These are phyloP conservation scores for Megacollybia platyphylla DNA, from an alignment of 1,284 basidiomycete genomes.

Conservation along the genomic window DNA sequence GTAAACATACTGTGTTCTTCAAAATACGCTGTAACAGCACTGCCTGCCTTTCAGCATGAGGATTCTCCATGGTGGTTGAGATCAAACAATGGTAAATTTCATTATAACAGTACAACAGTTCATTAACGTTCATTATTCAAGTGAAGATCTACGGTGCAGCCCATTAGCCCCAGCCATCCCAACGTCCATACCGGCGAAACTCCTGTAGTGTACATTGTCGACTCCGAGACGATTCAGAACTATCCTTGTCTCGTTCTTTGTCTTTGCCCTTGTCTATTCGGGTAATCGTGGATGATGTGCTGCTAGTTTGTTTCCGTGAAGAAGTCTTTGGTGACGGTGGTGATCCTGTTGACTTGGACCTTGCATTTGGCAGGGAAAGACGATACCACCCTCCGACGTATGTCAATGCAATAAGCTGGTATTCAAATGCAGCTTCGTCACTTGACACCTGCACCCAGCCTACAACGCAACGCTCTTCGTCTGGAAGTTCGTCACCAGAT, in stretches of 20 bases:
- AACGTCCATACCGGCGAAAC: constrained; percentile 67
- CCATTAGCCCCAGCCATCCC: constrained; percentile 71
- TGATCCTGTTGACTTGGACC: constrained; percentile 14
- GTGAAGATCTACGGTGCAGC: background rate
- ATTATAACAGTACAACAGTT: background rate
- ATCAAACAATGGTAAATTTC: background rate
- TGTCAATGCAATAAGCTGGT: constrained; percentile 76
- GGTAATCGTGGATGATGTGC: constrained; percentile 34
- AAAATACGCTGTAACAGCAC: constrained; percentile 82
- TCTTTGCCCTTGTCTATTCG: constrained; percentile 39
- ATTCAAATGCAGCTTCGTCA: constrained; percentile 21
- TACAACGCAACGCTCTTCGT: constrained; percentile 77
- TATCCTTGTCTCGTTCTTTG: constrained; percentile 39
- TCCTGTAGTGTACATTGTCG: constrained; percentile 60
- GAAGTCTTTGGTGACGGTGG: constrained; percentile 19
- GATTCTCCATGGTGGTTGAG: constrained; percentile 62
- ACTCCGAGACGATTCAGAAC: constrained; percentile 45
- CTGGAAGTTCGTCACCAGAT: constrained; percentile 49
- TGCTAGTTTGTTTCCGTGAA: constrained; percentile 36
- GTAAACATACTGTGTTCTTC: constrained; percentile 65
- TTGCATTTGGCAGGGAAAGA: constrained; percentile 51
- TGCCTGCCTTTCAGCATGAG: constrained; percentile 84
- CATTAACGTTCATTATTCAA: background rate
- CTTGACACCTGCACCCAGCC: constrained; percentile 64
- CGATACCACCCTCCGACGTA: constrained; percentile 92